Evolutionary conservation across 768 basidiomycete species (phyloP), one percentile per base, ranked within the genome.

Genomic region (Rhodosporidiobolus odoratus): DNA sequence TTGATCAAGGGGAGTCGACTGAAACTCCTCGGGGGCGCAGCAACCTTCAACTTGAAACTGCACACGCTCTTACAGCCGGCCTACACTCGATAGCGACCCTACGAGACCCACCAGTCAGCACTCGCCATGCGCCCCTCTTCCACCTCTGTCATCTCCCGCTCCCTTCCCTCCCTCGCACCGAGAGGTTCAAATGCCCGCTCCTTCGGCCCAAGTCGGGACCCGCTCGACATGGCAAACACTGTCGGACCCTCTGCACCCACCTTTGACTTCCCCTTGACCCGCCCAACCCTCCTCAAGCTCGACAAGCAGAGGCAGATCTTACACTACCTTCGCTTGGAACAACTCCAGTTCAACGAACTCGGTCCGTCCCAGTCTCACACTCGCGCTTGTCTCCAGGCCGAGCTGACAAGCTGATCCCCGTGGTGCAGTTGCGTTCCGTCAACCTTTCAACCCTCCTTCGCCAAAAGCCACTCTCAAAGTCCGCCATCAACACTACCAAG

Each of bases 331-430:
- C 85, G 92, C 62, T 83, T 93, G 71, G 89, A 73, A 92, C 95
- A 80, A 86, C 91, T 84, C 89, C 89, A 30, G 87, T 89, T 78
- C 85, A 95, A 60, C 87, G 90, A 75, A 88, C 93, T 92, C 67
- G 78, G 83, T 78, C 43, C 58, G 62, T 66, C 19, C 4, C 43
- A 8, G 34, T 1, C 56, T 8, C 45, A 3, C 25, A 15, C 54
- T 38, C 41, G 30, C 68, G 4, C 27, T 13, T 37, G 1, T n/a
- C 32, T 8, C 9, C 25, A 0, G 27, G 5, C 47, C 43, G 17
- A 27, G 34, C 54, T 56, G 54, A 56, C 34, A 19, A 34, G 4
- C 12, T 12, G 15, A 19, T 34, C 16, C n/a, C n/a, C 21, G 48
- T 21, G 30, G 5, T 27, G 8, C 60, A 74, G 73, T 74, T 60